Base-by-base conservation (phyloP, 1,139 yeast species). In the Pichia cactophila region DNA sequence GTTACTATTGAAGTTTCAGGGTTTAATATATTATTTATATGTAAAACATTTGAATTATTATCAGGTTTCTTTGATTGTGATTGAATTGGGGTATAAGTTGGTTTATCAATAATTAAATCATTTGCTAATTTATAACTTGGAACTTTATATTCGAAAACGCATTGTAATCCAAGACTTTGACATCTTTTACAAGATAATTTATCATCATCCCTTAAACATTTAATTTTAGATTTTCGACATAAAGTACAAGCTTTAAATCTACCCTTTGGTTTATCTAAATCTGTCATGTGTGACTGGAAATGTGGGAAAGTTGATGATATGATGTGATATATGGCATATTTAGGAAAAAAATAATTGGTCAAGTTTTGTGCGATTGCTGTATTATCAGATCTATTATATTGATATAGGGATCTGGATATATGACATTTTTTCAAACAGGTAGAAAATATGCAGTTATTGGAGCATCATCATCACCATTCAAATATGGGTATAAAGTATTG, bases 401-500 rank as follows among this genome's bases (percentile, higher is more conserved):
- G 2, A 17, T 17, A 29, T 10, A 29, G 12, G 31, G 20, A 17
- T 29, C 4, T 29, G 10, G 31, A 29, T 14, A 12, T 2, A 38
- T 38, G 41, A 9, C 41, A 38, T 38, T 38, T 23, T 57, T 48
- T 48, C 53, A 35, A 17, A 31, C 17, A 6, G 43, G 33, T 11
- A 49, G 47, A 29, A 54, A 41, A 12, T 86, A 81, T 57, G 81
- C 79, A 2, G 92, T 86, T 1, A 75, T 83, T 0, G 95, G 95
- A 0, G 95, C 95, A 0, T 80, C 89, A 6, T 66, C 75, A 23
- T 79, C 82, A 60, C 74, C 83, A 0, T 56, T 69, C 12, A 86
- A 86, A 62, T 86, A 80, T 62, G 95, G 95, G 0, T 76, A 72
- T 69, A 83, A 80, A 63, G 83, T 86, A 43, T 66, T 84, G 42